These are phyloP conservation scores for Candida anutae DNA, from an alignment of 1,139 yeast species.

Conservation along the genomic window DNA sequence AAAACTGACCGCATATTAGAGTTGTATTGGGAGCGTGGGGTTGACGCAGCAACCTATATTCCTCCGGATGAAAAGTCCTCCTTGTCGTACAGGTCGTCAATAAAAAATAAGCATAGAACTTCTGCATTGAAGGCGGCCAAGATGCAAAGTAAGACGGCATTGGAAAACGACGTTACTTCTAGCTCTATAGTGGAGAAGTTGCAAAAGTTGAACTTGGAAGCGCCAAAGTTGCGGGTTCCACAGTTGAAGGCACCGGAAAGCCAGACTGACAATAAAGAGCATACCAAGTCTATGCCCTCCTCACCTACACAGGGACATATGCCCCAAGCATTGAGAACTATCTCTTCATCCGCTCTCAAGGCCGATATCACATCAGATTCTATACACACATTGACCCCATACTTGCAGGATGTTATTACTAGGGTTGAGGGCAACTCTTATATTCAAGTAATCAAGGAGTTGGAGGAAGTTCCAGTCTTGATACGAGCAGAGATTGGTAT, in stretches of 20 bases:
- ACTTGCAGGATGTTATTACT: slow-evolving; percentile 47
- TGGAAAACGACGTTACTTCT: slow-evolving; percentile 25
- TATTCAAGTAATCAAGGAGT: slow-evolving; percentile 76
- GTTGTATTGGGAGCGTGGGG: slow-evolving; percentile 85
- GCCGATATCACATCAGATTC: slow-evolving; percentile 12
- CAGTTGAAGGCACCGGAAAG: slow-evolving; percentile 5
- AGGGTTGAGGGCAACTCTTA: slow-evolving; percentile 52
- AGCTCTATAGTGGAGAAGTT: slow-evolving; percentile 43
- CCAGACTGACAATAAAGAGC: slow-evolving; percentile 4
- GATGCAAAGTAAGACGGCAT: slow-evolving; percentile 31
- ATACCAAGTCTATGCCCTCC: slow-evolving; percentile 20
- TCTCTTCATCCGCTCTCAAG: slow-evolving; percentile 16
- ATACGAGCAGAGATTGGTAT: slow-evolving; percentile 89
- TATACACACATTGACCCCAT: slow-evolving; percentile 42
- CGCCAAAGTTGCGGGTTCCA: slow-evolving; percentile 47
- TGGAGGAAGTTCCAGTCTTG: slow-evolving; percentile 74
- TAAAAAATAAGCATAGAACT: slow-evolving; percentile 70
- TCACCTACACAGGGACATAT: slow-evolving; percentile 20
- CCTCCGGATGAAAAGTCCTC: slow-evolving; percentile 84
- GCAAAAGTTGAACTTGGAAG: slow-evolving; percentile 39
- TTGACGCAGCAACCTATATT: slow-evolving; percentile 83
- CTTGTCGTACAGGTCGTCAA: slow-evolving; percentile 67
- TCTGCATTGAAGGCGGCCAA: slow-evolving; percentile 67
- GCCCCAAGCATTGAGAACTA: slow-evolving; percentile 18
- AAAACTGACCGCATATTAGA: slow-evolving; percentile 62